Base-by-base conservation (phyloP, 306 rosid species). In the Fragaria iinumae region DNA sequence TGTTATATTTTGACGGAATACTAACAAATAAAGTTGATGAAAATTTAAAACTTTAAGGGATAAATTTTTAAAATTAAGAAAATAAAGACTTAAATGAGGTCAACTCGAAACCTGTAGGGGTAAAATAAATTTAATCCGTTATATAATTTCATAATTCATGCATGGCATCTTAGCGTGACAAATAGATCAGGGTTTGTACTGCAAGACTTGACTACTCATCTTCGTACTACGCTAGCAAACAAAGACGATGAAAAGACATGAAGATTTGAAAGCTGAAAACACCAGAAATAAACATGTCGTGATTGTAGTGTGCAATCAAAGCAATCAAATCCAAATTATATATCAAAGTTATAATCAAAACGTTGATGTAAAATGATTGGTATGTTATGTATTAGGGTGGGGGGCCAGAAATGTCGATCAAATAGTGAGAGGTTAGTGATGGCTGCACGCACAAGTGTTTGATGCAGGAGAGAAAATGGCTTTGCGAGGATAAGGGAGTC, bases 391-490 rank as follows among this genome's bases (percentile, higher is more conserved):
- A 3, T 64, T 10, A 10, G 16, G 16, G 32, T 44, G 73, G 73
- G 73, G 60, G 11, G 25, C 12, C 56, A 12, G 14, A 38, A 5
- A 17, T 21, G 14, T 45, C 48, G 47, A 65, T 36, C 50, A 23
- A 2, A 45, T 3, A 29, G 70, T 29, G 59, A 60, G 8, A 62
- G 70, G 32, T 43, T 44, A 6, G 70, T 4, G 44, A 62, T 29
- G 60, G 60, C 47, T 62, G 77, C 69, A 18, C 69, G 45, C 29
- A 60, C 69, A 74, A 1, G 78, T 45, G 78, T 62, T 11, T 45
- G 78, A 62, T 5, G 70, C 49, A 18, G 59, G 57, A 74, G 69
- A 27, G 70, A 18, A 32, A 17, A 57, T 45, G 47, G 70, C 59
- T 3, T 29, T 11, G 59, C 27, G 45, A 57, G 57, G 45, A 74